Percentiles rank a stretch among this genome's conserved stretches.
Evolutionary conservation across 2,329 filamentous ascomycete genomes (phyloP).

Genomic region (Metarhizium album): DNA sequence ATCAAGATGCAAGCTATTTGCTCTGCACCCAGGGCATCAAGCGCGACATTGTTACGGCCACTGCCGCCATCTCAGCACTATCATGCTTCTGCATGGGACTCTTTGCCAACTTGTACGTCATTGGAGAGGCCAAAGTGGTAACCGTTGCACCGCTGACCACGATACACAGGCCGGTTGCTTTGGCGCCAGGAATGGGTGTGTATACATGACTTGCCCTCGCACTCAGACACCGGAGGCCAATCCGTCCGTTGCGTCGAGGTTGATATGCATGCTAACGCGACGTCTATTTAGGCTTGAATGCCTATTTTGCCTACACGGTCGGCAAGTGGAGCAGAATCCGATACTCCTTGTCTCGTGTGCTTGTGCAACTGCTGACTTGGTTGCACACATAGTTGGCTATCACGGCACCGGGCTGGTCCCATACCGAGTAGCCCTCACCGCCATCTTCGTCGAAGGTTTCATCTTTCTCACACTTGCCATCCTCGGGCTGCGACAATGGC

Average conservation of each 20-base stretch:
- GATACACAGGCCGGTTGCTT: constrained; percentile 21
- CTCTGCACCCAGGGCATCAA: constrained; percentile 56
- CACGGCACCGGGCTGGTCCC: constrained; percentile 65
- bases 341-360: constrained; percentile 10
- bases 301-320: constrained; percentile 70
- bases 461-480: constrained; percentile 74
- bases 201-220: neutral
- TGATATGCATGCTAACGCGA: constrained; percentile 3
- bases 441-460: constrained; percentile 81
- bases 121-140: neutral
- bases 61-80: constrained; percentile 70
- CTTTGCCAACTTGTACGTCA: constrained; percentile 58
- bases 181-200: constrained; percentile 33
- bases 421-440: constrained; percentile 67
- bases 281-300: constrained; percentile 51
- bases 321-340: constrained; percentile 13
- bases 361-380: constrained; percentile 5
- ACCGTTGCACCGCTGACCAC: neutral
- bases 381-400: constrained; percentile 45
- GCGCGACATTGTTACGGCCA: constrained; percentile 74
- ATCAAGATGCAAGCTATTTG: constrained; percentile 44
- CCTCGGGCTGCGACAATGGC: constrained; percentile 76
- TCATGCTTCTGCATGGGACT: constrained; percentile 77
- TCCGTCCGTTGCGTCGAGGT: neutral
- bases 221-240: neutral